phyloP scores from a whole-genome alignment of 208 protist genomes.

The Wallacemonas sp. region DNA sequence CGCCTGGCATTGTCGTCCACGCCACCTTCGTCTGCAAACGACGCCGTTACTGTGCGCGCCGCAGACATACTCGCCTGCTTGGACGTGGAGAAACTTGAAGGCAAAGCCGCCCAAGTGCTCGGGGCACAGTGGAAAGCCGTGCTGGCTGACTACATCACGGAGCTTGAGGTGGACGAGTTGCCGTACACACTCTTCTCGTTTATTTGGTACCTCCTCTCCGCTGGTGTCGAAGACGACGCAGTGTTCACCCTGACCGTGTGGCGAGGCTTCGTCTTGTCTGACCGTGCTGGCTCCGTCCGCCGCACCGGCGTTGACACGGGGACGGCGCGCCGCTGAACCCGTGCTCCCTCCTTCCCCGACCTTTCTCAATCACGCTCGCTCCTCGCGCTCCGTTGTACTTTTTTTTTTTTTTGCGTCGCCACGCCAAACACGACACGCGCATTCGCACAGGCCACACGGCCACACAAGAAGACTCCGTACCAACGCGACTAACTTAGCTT shows the following conservation, averaged over 20 bases:
- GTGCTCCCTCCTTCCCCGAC: neutral
- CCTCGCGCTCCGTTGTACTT: neutral
- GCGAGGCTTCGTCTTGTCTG: conserved; percentile 74
- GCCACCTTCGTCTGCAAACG: neutral
- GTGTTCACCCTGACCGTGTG: conserved; percentile 81
- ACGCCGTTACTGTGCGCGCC: conserved; percentile 7
- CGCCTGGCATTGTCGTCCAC: conserved; percentile 17
- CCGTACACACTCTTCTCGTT: conserved; percentile 67
- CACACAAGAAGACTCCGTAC: no score
- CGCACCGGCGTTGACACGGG: neutral
- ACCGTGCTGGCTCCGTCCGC: conserved; percentile 3
- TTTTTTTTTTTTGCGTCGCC: conserved; percentile 19
- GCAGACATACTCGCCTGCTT: conserved; percentile 33
- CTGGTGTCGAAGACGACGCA: conserved; percentile 72
- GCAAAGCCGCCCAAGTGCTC: conserved; percentile 22
- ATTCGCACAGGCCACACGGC: no score
- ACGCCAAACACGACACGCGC: no score
- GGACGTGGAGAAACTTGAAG: conserved; percentile 42
- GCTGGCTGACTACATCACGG: conserved; percentile 33
- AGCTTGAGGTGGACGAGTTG: conserved; percentile 33
- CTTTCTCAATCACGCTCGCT: no score
- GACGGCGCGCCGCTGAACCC: neutral
- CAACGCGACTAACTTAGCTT: no score
- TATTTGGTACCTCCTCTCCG: conserved; percentile 74
- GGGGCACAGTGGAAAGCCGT: conserved; percentile 41